phyloP scores from a whole-genome alignment of 345 rosid genomes.

The Arabis hirsuta region DNA sequence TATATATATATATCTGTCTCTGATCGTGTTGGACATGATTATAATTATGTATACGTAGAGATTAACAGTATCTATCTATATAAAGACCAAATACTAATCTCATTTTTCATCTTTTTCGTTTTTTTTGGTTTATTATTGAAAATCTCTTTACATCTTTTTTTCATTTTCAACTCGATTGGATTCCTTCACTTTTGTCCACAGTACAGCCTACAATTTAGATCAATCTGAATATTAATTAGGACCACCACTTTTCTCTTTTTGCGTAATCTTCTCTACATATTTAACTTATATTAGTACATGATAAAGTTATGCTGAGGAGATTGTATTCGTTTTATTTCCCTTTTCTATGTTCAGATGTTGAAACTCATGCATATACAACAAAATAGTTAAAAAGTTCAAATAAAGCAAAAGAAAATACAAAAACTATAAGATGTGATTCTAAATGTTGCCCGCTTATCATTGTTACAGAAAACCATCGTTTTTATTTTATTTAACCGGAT shows the following conservation, averaged over 20 bases:
- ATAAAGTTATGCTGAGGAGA: slow-evolving; percentile 28
- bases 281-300: neutral
- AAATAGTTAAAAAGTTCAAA: slow-evolving; percentile 15
- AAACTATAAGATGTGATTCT: slow-evolving; percentile 27
- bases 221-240: slow-evolving; percentile 37
- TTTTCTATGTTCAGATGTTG: slow-evolving; percentile 34
- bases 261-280: slow-evolving; percentile 6
- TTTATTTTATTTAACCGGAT: neutral
- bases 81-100: slow-evolving; percentile 33
- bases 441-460: slow-evolving; percentile 4
- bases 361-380: slow-evolving; percentile 41
- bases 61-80: neutral
- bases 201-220: slow-evolving; percentile 33
- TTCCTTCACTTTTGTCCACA: slow-evolving; percentile 34
- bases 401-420: slow-evolving; percentile 21
- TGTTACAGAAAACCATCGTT: neutral
- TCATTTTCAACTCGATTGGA: slow-evolving; percentile 19
- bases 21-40: slow-evolving; percentile 25
- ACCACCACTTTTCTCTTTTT: slow-evolving; percentile 40
- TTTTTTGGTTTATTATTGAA: neutral
- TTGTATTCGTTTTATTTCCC: slow-evolving; percentile 1
- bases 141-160: slow-evolving; percentile 6
- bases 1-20: slow-evolving; percentile 5
- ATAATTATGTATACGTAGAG: neutral
- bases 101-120: neutral